A percentile compares a stretch with the other conserved stretches of the same genome.
phyloP scores from a whole-genome alignment of 345 rosid species.

The Ceriops tagal region DNA sequence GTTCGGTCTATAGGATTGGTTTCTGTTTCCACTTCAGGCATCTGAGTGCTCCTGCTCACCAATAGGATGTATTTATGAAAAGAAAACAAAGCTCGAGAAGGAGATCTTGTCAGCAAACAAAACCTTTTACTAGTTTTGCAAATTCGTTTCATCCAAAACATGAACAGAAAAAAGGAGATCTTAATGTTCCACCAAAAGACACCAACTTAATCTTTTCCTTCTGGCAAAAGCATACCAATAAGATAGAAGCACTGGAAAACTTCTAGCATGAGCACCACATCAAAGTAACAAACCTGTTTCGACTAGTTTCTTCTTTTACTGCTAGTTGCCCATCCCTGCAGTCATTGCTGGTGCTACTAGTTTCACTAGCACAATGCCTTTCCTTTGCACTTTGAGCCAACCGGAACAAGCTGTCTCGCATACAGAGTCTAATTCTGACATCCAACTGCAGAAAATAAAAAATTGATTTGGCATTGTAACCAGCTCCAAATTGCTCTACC shows the following conservation, averaged over 20 bases:
- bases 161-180: neutral
- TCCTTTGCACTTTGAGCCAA: constrained; percentile 83
- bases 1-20: constrained; percentile 85
- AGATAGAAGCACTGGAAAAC: neutral
- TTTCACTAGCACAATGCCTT: constrained; percentile 58
- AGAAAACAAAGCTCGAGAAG: neutral
- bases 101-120: neutral
- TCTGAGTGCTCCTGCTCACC: constrained; percentile 37
- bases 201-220: neutral
- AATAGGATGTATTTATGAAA: neutral
- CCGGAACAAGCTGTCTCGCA: constrained; percentile 95
- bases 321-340: constrained; percentile 46
- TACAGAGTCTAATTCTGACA: constrained; percentile 58
- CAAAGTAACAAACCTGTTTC: constrained; percentile 45
- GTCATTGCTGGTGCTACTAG: constrained; percentile 47
- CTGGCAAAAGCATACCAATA: neutral
- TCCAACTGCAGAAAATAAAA: constrained; percentile 60
- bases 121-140: neutral
- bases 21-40: constrained; percentile 69
- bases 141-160: neutral
- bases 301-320: constrained; percentile 36
- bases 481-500: constrained; percentile 13
- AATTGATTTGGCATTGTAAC: constrained; percentile 22
- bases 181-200: neutral
- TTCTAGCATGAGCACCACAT: constrained; percentile 11